Base-by-base conservation (phyloP, 169 alveolate genomes). In the Plasmodium vinckei region DNA sequence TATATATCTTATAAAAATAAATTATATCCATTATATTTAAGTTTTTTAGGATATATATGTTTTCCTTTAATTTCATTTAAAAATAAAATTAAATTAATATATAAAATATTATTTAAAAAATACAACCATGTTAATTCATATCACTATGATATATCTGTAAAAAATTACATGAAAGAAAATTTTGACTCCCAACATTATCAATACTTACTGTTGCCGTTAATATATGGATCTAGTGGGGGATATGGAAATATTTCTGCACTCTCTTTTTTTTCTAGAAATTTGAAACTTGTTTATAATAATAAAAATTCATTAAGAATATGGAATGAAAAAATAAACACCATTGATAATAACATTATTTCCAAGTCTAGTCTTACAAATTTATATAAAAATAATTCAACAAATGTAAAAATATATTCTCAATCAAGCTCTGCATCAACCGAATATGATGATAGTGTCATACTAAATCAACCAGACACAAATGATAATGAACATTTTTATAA, bases 181-280 rank as follows among this genome's bases (percentile, higher is more conserved):
- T 75, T 75, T 13, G 88, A 75, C 15, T 9, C 17, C 7, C 59
- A 75, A 15, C 88, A 75, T 54, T 75, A 61, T 42, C 23, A 75
- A 23, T 75, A 60, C 63, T 63, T 75, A 42, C 49, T 75, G 10
- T 47, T 75, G 1, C 88, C 88, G 7, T 15, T 75, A 10, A 75
- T 75, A 9, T 75, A 75, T 75, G 88, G 88, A 5, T 75, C 88
- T 1, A 61, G 88, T 75, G 88, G 60, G 15, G 88, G 88, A 0
- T 15, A 47, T 9, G 88, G 88, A 0, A 19, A 56, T 15, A 75
- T 75, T 4, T 75, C 88, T 7, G 88, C 88, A n/a, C 2, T 75
- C 1, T 75, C 88, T n/a, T 75, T 75, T 51, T 75, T 75, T 9
- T 75, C 75, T 13, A 51, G 88, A 39, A 75, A 75, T 51, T 51